A percentile compares a stretch with the other conserved stretches of the same genome.
Conservation (phyloP, 2,329 filamentous ascomycete species). For the Xylaria sp. region DNA sequence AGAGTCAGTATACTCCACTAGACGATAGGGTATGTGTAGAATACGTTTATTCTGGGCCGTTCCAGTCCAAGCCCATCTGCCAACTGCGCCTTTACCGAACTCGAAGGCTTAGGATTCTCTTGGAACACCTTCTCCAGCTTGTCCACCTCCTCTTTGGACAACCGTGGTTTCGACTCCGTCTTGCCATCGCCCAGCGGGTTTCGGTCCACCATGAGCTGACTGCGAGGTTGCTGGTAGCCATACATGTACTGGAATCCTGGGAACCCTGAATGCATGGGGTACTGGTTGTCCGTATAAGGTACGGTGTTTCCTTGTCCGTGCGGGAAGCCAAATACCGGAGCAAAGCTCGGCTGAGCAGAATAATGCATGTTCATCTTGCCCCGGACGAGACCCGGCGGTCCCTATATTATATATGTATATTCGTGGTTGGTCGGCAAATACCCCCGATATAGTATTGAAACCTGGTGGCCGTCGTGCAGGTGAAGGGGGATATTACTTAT, state of each 20-base stretch:
- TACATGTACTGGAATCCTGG: conserved; percentile 36
- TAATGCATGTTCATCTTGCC: conserved; percentile 37
- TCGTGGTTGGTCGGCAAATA: conserved; percentile 15
- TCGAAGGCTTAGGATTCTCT: conserved; percentile 67
- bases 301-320: conserved; percentile 30
- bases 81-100: conserved; percentile 61
- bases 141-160: conserved; percentile 78
- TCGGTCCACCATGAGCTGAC: conserved; percentile 31
- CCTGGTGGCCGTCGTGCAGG: conserved; percentile 8
- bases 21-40: conserved; percentile 29
- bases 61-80: conserved; percentile 66
- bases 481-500: conserved; percentile 20
- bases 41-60: conserved; percentile 64
- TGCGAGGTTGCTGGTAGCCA: conserved; percentile 32
- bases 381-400: conserved; percentile 7
- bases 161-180: conserved; percentile 54
- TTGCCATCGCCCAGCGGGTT: conserved; percentile 34
- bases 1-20: conserved; percentile 22
- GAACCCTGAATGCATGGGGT: conserved; percentile 29
- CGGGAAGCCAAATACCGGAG: conserved; percentile 32
- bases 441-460: conserved; percentile 7
- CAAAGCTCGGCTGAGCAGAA: conserved; percentile 30
- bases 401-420: conserved; percentile 25
- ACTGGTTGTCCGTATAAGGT: conserved; percentile 34
- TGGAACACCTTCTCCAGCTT: conserved; percentile 63